Conservation (phyloP, 1,284 basidiomycete species). For the Pisolithus thermaeus region DNA sequence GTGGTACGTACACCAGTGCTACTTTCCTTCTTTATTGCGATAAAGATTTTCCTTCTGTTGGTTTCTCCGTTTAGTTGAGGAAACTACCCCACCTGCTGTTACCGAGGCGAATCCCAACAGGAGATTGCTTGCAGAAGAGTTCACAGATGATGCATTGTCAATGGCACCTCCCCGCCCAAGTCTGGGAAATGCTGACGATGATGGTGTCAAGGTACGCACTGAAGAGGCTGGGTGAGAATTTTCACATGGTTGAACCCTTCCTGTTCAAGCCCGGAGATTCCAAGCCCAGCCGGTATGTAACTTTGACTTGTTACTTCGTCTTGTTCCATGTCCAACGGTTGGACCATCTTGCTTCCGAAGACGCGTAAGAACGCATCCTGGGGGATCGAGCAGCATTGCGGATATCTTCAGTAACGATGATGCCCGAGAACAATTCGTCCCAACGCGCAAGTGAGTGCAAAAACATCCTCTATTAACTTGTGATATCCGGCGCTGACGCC, state of each 20-base stretch:
- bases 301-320: background rate
- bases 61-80: background rate
- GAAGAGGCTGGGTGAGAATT: background rate
- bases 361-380: slow-evolving; percentile 48
- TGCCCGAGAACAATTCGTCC: slow-evolving; percentile 45
- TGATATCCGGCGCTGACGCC: background rate
- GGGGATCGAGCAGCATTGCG: slow-evolving; percentile 42
- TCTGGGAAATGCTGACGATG: background rate
- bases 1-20: slow-evolving; percentile 7
- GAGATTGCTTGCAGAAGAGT: slow-evolving; percentile 21
- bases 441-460: slow-evolving; percentile 52
- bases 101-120: background rate
- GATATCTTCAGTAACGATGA: slow-evolving; percentile 44
- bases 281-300: slow-evolving; percentile 44
- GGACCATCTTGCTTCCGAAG: slow-evolving; percentile 22
- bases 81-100: slow-evolving; percentile 6
- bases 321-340: background rate
- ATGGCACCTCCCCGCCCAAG: slow-evolving; percentile 15
- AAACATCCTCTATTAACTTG: background rate
- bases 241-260: background rate
- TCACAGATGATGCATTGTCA: slow-evolving; percentile 25
- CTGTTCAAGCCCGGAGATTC: slow-evolving; percentile 17
- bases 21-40: background rate
- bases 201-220: slow-evolving; percentile 2
- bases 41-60: background rate